Evolutionary conservation across 2,329 filamentous ascomycete genomes (phyloP).

Genomic region (Claviceps sp.): DNA sequence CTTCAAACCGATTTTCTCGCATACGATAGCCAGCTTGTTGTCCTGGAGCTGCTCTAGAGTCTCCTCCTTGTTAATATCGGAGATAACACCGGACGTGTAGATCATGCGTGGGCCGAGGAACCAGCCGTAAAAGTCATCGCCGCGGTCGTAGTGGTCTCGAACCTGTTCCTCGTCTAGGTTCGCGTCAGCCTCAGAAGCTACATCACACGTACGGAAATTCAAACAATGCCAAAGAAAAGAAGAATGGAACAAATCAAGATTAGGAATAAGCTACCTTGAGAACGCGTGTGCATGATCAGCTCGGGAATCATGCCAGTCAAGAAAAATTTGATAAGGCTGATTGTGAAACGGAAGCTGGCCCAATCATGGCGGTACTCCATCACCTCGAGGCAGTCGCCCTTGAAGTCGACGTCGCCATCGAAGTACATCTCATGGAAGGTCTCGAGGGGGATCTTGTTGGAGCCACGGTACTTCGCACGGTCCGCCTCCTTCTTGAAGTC

Average conservation of each 20-base stretch:
- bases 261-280: slow-evolving; percentile 42
- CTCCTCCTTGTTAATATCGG: slow-evolving; percentile 77
- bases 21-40: slow-evolving; percentile 91
- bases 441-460: slow-evolving; percentile 75
- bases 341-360: slow-evolving; percentile 87
- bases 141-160: slow-evolving; percentile 92
- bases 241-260: neutral
- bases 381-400: slow-evolving; percentile 77
- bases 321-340: slow-evolving; percentile 76
- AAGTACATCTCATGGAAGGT: slow-evolving; percentile 99
- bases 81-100: slow-evolving; percentile 91
- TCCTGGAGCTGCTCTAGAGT: slow-evolving; percentile 90
- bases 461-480: slow-evolving; percentile 56
- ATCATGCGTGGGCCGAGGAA: slow-evolving; percentile 98
- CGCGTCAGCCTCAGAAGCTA: slow-evolving; percentile 7
- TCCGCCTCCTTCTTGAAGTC: slow-evolving; percentile 58
- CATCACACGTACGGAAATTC: neutral
- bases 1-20: slow-evolving; percentile 84
- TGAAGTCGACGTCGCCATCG: slow-evolving; percentile 87
- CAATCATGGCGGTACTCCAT: slow-evolving; percentile 95
- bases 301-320: slow-evolving; percentile 79
- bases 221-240: neutral
- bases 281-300: slow-evolving; percentile 81
- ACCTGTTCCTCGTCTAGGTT: slow-evolving; percentile 75
- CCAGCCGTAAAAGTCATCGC: slow-evolving; percentile 97